Percentiles rank a stretch among this genome's conserved stretches.
phyloP scores from a whole-genome alignment of 257 asterid genomes.

The Nicotiana tabacum region DNA sequence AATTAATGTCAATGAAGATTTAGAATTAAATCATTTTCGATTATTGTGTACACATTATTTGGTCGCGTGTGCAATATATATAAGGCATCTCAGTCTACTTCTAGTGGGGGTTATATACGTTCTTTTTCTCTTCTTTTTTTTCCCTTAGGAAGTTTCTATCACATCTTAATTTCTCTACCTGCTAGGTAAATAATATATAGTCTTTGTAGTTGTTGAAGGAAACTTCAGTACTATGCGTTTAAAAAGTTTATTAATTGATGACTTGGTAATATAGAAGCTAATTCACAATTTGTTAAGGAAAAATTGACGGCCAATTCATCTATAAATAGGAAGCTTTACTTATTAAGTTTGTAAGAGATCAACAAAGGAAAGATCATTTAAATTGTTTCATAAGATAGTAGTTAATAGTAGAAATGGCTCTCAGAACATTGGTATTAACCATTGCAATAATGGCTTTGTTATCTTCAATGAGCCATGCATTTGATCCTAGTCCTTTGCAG shows the following conservation, averaged over 20 bases:
- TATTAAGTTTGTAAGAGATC: neutral
- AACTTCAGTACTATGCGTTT: neutral
- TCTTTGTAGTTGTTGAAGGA: conserved; percentile 6
- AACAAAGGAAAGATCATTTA: neutral
- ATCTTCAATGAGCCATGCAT: neutral
- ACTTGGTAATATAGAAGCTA: neutral
- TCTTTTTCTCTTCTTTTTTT: neutral
- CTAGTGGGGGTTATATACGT: too few relatives aligned
- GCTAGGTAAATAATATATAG: neutral
- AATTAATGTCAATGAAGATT: too few relatives aligned
- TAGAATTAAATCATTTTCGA: too few relatives aligned
- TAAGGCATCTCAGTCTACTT: too few relatives aligned
- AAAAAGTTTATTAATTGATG: neutral
- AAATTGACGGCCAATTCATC: conserved; percentile 2
- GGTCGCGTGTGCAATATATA: too few relatives aligned
- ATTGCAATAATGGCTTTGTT: neutral
- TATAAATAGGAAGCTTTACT: neutral
- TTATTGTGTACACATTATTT: neutral
- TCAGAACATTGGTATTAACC: neutral
- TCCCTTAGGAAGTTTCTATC: neutral
- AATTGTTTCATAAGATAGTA: neutral
- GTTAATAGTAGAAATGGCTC: neutral
- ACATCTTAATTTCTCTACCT: neutral
- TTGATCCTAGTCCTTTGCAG: conserved; percentile 4
- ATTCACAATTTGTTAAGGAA: neutral